Base-by-base conservation (phyloP, 176 grass and related monocot species). In the Puya raimondii region DNA sequence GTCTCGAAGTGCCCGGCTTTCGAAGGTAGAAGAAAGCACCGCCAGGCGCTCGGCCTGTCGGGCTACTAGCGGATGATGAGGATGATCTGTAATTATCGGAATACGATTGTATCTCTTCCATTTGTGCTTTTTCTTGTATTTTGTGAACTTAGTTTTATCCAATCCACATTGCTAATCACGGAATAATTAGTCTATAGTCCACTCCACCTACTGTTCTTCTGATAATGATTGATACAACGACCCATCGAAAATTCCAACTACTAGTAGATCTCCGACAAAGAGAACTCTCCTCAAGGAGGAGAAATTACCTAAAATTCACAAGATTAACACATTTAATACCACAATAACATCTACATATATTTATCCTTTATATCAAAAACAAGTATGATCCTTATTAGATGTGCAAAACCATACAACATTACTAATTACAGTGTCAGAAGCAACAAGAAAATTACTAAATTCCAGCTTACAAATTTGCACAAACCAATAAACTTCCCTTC, bases 21-120 rank as follows among this genome's bases (percentile, higher is more conserved):
- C 86, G 71, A 4, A 85, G 77, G 81, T 96, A 96, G 86, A 83
- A 96, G 70, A 73, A 80, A 22, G 53, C 52, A 59, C 68, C 25
- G 20, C 72, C 69, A 0, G 75, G n/a, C 18, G 63, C 65, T 17
- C 69, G 58, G 67, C 64, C 68, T 47, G 76, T 53, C 4, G 92
- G 88, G 74, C 88, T 92, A 67, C 88, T 83, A 25, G 88, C 88
- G 8, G 91, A 91, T 23, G 91, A 96, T 0, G 92, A 96, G 12
- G 88, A 92, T 12, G 83, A 89, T 25, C 86, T 85, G 79, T 96
- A 96, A 29, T 88, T 84, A 66, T 96, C 92, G 23, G 81, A 87
- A 52, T 80, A 79, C 12, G 72, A 80, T 12, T 69, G 83, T 21
- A 75, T 85, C 71, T 80, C 83, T 47, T 77, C 83, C 83, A 85